Conservation (phyloP, 352 stramenopile species). For the Globisporangium mamillatum region DNA sequence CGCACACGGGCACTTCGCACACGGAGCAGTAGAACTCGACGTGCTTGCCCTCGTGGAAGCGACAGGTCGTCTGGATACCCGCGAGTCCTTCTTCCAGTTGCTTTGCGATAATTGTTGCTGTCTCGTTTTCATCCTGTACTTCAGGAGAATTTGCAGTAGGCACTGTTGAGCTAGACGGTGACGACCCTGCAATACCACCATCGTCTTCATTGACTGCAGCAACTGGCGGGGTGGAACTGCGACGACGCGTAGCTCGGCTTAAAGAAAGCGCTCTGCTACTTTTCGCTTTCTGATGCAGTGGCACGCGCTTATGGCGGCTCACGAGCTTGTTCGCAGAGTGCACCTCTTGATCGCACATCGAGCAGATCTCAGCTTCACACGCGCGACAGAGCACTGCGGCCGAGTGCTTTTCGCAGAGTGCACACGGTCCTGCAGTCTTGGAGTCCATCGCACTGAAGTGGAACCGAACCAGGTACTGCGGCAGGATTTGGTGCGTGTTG, state of each 20-base stretch:
- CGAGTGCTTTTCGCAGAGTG: conserved; percentile 56
- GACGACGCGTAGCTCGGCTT: conserved; percentile 24
- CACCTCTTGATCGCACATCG: conserved; percentile 59
- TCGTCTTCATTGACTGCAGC: conserved; percentile 3
- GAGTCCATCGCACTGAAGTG: conserved; percentile 32
- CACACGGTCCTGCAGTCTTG: conserved; percentile 34
- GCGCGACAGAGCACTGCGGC: conserved; percentile 52
- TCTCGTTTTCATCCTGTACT: conserved; percentile 24
- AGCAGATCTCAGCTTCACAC: conserved; percentile 70
- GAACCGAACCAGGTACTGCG: conserved; percentile 72
- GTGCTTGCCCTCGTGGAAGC: conserved; percentile 45
- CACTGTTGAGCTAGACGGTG: neutral
- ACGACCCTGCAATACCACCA: neutral
- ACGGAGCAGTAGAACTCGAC: conserved; percentile 78
- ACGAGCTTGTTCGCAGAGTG: conserved; percentile 84
- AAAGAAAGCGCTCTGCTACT: conserved; percentile 2
- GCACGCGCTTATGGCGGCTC: conserved; percentile 55
- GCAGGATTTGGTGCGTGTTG: conserved; percentile 61
- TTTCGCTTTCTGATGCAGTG: conserved; percentile 19
- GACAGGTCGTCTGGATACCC: conserved; percentile 33
- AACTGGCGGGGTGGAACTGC: conserved; percentile 33
- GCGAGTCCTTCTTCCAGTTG: conserved; percentile 44
- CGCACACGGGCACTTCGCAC: conserved; percentile 60
- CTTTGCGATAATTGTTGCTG: conserved; percentile 31
- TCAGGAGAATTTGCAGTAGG: conserved; percentile 1